Conservation (phyloP, 306 rosid species). For the Vachellia pachyceras region DNA sequence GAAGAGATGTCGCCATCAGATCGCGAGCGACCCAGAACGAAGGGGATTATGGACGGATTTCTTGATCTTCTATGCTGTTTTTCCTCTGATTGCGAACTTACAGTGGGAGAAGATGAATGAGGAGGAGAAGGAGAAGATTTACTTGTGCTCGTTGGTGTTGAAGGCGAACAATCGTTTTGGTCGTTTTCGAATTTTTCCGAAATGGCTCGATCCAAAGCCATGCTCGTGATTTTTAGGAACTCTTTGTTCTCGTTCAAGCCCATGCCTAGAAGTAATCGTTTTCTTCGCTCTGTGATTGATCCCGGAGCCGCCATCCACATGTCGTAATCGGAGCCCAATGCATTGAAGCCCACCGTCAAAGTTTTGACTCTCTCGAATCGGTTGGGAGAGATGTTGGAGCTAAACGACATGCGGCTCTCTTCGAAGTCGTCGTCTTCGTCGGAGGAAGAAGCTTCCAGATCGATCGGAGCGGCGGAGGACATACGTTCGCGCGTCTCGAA, state of each 20-base stretch:
- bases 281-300: slow-evolving; percentile 60
- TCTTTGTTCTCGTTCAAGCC: slow-evolving; percentile 53
- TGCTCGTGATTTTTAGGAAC: neutral
- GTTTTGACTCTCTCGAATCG: slow-evolving; percentile 42
- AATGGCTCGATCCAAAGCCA: neutral
- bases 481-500: slow-evolving; percentile 55
- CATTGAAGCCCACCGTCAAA: too few species aligned
- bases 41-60: slow-evolving; percentile 31
- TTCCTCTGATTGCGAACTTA: neutral
- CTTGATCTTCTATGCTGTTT: neutral
- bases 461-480: slow-evolving; percentile 45
- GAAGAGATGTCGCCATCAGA: slow-evolving; percentile 67
- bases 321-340: slow-evolving; percentile 42
- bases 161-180: neutral
- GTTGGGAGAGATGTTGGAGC: slow-evolving; percentile 40
- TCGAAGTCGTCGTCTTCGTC: slow-evolving; percentile 47
- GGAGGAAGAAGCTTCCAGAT: slow-evolving; percentile 51
- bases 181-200: neutral
- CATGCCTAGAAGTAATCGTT: slow-evolving; percentile 61
- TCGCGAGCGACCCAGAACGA: slow-evolving; percentile 58
- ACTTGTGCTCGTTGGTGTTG: neutral
- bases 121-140: slow-evolving; percentile 27
- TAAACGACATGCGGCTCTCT: slow-evolving; percentile 62
- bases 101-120: too few species aligned
- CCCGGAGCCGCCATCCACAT: slow-evolving; percentile 72